Percentiles rank a stretch among this genome's conserved stretches.
phyloP scores from a whole-genome alignment of 2,329 filamentous ascomycete species.

The Exophiala sp. region DNA sequence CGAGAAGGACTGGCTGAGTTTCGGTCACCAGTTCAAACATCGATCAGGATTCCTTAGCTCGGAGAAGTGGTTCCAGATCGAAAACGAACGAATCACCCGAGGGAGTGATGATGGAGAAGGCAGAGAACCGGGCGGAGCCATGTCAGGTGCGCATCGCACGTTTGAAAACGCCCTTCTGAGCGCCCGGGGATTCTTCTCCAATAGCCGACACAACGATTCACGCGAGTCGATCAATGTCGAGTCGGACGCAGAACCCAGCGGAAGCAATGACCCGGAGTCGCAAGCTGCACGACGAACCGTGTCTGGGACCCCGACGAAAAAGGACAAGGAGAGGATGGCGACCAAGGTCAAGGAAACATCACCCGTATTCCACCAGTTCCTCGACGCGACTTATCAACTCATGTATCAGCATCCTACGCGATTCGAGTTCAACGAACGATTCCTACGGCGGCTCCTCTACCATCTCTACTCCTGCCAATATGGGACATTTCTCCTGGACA shows the following conservation, averaged over 20 bases:
- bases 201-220: conserved; percentile 52
- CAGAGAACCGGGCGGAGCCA: conserved; percentile 35
- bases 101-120: conserved; percentile 28
- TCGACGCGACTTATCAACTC: conserved; percentile 89
- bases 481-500: conserved; percentile 93
- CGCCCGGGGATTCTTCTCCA: conserved; percentile 85
- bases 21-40: conserved; percentile 94
- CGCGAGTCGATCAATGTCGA: conserved; percentile 51
- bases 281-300: conserved; percentile 35
- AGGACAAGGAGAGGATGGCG: conserved; percentile 54
- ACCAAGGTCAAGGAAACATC: conserved; percentile 87
- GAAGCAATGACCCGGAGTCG: conserved; percentile 45
- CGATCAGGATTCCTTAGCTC: conserved; percentile 81
- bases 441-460: conserved; percentile 80
- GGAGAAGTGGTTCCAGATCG: conserved; percentile 88
- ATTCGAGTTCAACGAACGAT: conserved; percentile 95
- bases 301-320: conserved; percentile 25
- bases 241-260: conserved; percentile 56
- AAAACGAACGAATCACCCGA: conserved; percentile 69
- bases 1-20: conserved; percentile 97
- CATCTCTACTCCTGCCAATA: conserved; percentile 96
- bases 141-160: conserved; percentile 55
- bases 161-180: conserved; percentile 79
- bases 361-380: conserved; percentile 94
- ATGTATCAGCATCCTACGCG: conserved; percentile 76